Base-by-base conservation (phyloP, 2,329 filamentous ascomycete species). In the Colletotrichum abscissum region DNA sequence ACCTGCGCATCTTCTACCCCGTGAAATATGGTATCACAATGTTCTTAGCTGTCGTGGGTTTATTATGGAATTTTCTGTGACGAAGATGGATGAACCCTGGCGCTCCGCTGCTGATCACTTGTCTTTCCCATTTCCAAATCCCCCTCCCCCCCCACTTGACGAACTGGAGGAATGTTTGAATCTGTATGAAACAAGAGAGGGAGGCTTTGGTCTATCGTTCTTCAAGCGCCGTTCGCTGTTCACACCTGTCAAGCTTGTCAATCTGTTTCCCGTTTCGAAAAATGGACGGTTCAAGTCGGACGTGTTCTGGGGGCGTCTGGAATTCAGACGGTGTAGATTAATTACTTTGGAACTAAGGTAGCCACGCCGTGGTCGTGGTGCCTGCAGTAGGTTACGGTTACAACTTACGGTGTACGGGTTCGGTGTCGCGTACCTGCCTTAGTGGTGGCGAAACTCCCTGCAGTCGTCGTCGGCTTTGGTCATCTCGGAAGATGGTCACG, bases 151-250 rank as follows among this genome's bases (percentile, higher is more conserved):
- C 30, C 67, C 49, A 49, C 52, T 58, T 69, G 67, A 58, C 54
- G 60, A 62, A 22, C 33, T 26, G 12, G 12, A 63, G 11, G 9
- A 22, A 30, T 64, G 70, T 62, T 70, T 70, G 70, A 70, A 73
- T 73, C 28, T 70, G 59, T 64, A 35, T 65, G 70, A 70, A 73
- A 73, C 70, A 52, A 46, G 58, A 58, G 54, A 42, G 64, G 46
- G 28, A 30, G 46, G 30, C 19, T 56, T 22, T 22, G 24, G 19
- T 46, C 42, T 30, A 67, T 59, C 58, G 26, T 33, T 35, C 60
- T 35, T 33, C 24, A 24, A 24, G 52, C 42, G 42, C 52, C 12
- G n/a, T 49, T 49, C 24, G 35, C 59, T 33, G 7, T 19, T 9
- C 59, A 62, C 9, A 3, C 26, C 11, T 19, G 60, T 63, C 60